Base-by-base conservation (phyloP, 2,329 filamentous ascomycete genomes). In the Penicillium sp. region DNA sequence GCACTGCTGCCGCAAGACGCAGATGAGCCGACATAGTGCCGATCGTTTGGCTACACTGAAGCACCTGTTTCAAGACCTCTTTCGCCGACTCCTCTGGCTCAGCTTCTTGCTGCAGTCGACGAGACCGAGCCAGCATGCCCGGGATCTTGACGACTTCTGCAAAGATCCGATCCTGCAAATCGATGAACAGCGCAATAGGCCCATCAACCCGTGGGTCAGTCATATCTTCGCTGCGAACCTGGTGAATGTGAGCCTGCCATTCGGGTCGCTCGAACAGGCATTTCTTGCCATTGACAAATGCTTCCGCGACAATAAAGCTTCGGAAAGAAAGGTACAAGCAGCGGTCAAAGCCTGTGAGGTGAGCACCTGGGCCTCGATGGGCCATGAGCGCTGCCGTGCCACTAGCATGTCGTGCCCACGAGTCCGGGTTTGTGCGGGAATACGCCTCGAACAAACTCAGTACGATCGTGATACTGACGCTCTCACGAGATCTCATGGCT, bases 381-480 rank as follows among this genome's bases (percentile, higher is more conserved):
- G 60, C 60, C 66, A 73, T 72, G 21, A 73, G 57, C 10, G 65
- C 49, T 14, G 63, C 64, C 3, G 68, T 68, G 14, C 70, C 71
- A 7, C 65, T 66, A 21, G 71, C 70, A 57, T 73, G 71, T 9
- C 61, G 63, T 9, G 70, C 59, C 70, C 70, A 74, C 1, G 70
- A 67, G 14, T 67, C 60, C 40, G 68, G 61, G 22, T 64, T 61
- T 7, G 71, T 71, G 5, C 63, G 66, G 5, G 68, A 66, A 52
- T 72, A 70, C 55, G 70, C 65, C 47, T 74, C 71, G 34, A 71
- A 73, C 32, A 72, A 63, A 39, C 66, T 70, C 8, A 73, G 63
- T 5, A 69, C 57, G 43, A 72, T 69, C 11, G 68, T 69, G 14
- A 69, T 69, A 40, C 68, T 69, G 2, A 72, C 53, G 8, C 67